phyloP scores from a whole-genome alignment of 805 yeast species.

The Ogataea ganodermae region DNA sequence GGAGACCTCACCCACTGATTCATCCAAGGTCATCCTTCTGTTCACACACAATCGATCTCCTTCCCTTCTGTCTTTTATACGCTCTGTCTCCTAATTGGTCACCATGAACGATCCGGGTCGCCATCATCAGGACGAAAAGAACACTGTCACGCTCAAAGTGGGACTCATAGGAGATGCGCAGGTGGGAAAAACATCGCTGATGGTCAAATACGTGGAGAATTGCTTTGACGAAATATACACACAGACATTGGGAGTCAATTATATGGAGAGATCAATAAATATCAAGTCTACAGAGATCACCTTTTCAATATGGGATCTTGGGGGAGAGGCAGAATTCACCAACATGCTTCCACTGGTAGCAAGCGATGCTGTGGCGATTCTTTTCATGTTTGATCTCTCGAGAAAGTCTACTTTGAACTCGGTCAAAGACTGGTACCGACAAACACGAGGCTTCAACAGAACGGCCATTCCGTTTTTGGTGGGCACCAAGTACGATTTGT shows the following conservation, averaged over 20 bases:
- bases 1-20: background rate
- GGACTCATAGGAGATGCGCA: conserved; percentile 96
- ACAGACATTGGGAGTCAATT: conserved; percentile 93
- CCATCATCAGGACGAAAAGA: conserved; percentile 26
- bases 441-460: conserved; percentile 84
- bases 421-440: conserved; percentile 94
- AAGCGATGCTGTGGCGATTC: conserved; percentile 86
- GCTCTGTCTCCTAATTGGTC: no score
- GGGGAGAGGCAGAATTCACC: conserved; percentile 93
- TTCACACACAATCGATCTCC: no score
- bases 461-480: conserved; percentile 89
- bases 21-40: background rate
- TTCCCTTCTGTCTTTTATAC: no score
- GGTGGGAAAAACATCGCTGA: conserved; percentile 91
- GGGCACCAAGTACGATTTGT: conserved; percentile 91
- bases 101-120: background rate
- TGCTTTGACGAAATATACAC: conserved; percentile 88
- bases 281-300: conserved; percentile 85
- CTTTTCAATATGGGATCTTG: conserved; percentile 92
- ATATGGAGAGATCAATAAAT: conserved; percentile 85
- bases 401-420: conserved; percentile 82
- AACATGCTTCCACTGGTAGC: conserved; percentile 94
- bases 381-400: conserved; percentile 88
- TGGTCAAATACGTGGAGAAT: conserved; percentile 97
- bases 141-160: conserved; percentile 70